Conservation (phyloP, 164 flowering plant genomes). For the Piper betle region DNA sequence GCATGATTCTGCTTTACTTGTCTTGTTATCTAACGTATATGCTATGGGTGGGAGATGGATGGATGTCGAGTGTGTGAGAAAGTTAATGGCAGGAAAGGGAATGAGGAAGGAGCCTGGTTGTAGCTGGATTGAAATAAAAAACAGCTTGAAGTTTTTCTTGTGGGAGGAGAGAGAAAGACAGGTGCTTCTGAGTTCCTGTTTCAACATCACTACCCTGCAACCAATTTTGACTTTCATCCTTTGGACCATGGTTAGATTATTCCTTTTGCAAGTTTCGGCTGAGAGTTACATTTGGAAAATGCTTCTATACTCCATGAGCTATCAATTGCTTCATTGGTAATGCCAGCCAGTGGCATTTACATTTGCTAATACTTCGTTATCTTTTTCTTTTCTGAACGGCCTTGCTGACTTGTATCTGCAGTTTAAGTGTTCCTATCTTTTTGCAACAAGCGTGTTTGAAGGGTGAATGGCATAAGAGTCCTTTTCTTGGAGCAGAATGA, state of each 20-base stretch:
- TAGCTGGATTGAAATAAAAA: constrained; percentile 6
- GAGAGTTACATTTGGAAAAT: not conserved
- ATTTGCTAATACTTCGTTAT: too few species aligned
- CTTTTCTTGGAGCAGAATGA: too few species aligned
- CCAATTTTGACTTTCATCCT: not conserved
- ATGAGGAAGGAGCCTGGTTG: constrained; percentile 6
- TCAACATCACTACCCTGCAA: not conserved
- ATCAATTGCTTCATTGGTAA: too few species aligned
- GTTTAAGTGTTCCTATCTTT: too few species aligned
- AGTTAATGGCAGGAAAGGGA: constrained; percentile 4
- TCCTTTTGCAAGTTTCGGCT: not conserved
- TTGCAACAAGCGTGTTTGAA: too few species aligned
- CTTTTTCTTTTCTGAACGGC: too few species aligned
- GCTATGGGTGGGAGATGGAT: constrained; percentile 6
- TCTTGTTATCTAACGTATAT: constrained; percentile 4
- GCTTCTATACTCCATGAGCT: too few species aligned
- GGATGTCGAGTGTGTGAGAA: constrained; percentile 2
- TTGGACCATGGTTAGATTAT: not conserved
- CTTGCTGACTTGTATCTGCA: too few species aligned
- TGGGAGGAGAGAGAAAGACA: not conserved
- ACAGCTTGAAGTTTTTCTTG: constrained; percentile 4
- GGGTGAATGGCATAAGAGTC: too few species aligned
- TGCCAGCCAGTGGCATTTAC: too few species aligned
- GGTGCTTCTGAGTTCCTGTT: not conserved
- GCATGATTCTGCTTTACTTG: constrained; percentile 3